Evolutionary conservation across 2,329 filamentous ascomycete species (phyloP).

Genomic region (Daldinia sp.): DNA sequence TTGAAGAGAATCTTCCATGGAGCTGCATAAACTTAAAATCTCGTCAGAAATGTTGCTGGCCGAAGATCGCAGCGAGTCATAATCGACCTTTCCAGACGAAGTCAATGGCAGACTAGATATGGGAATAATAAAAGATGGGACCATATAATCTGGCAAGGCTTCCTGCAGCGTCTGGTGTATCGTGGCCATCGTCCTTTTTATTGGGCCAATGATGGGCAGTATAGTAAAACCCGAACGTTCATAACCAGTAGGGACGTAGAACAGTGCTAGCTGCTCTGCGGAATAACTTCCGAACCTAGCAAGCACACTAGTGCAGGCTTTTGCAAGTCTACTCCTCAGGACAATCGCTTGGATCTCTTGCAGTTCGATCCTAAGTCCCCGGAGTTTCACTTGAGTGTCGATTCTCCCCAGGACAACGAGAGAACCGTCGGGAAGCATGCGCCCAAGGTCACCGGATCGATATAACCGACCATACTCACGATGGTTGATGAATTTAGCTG

Average conservation of each 20-base stretch:
- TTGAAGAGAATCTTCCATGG: slow-evolving; percentile 50
- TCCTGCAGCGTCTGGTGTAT: slow-evolving; percentile 68
- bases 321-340: slow-evolving; percentile 62
- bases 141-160: slow-evolving; percentile 79
- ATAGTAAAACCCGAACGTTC: slow-evolving; percentile 50
- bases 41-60: slow-evolving; percentile 62
- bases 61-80: slow-evolving; percentile 60
- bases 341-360: slow-evolving; percentile 77
- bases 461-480: slow-evolving; percentile 79
- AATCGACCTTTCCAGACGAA: slow-evolving; percentile 80
- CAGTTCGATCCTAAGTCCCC: slow-evolving; percentile 83
- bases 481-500: slow-evolving; percentile 76
- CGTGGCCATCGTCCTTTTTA: slow-evolving; percentile 52
- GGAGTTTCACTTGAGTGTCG: slow-evolving; percentile 85
- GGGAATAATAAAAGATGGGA: slow-evolving; percentile 79
- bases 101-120: slow-evolving; percentile 78
- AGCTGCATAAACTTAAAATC: slow-evolving; percentile 56
- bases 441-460: slow-evolving; percentile 83
- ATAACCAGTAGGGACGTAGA: slow-evolving; percentile 68
- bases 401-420: slow-evolving; percentile 78
- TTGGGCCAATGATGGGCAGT: slow-evolving; percentile 53
- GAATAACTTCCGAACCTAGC: slow-evolving; percentile 56
- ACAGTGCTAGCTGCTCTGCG: slow-evolving; percentile 72
- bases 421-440: slow-evolving; percentile 81
- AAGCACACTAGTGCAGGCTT: slow-evolving; percentile 74